Evolutionary conservation across 148 eudicot species (phyloP), one percentile per base, ranked within the genome.

Genomic region (Rhododendron williamsianum): DNA sequence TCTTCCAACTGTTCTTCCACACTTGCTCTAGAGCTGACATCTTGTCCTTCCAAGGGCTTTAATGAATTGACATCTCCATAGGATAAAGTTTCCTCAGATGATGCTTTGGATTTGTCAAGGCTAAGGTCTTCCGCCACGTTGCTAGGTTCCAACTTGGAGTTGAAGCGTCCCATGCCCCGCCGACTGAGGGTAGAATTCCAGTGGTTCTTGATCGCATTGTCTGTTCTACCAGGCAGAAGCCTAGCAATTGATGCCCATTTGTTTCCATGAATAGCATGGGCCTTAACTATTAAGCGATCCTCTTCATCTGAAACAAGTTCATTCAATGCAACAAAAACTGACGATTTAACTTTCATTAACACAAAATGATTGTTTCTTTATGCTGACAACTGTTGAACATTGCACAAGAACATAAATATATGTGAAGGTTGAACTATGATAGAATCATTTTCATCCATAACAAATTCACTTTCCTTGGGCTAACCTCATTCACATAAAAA

Each of bases 241-340:
- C 87, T 89, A 73, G 96, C 93, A 4, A 94, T 92, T 43, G 89
- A 81, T 78, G 96, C 96, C 97, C 97, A 94, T 88, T 92, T 94
- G 89, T 94, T 94, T 25, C 95, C 97, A 84, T 92, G 95, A 83
- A 89, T 58, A 0, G 94, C 85, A 65, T 93, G 95, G 15, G 94
- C 93, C 72, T 87, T 73, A 76, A 92, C 86, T 54, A 92, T 94
- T 49, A 90, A 87, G 21, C 85, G 84, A 63, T 94, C 96, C 88
- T 94, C 96, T 84, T 92, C 97, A 56, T 91, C 94, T 94, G 95
- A 84, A 87, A 88, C 19, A 84, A 81, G 21, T 43, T 21, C 5
- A 7, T 16, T 43, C 81, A 48, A n/a, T 43, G 30, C 27, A 45
- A 12, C 16, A 41, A 41, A 76, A 46, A 46, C 80, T 43, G 52